phyloP scores from a whole-genome alignment of 768 basidiomycete species.

The Boletus patriciae region DNA sequence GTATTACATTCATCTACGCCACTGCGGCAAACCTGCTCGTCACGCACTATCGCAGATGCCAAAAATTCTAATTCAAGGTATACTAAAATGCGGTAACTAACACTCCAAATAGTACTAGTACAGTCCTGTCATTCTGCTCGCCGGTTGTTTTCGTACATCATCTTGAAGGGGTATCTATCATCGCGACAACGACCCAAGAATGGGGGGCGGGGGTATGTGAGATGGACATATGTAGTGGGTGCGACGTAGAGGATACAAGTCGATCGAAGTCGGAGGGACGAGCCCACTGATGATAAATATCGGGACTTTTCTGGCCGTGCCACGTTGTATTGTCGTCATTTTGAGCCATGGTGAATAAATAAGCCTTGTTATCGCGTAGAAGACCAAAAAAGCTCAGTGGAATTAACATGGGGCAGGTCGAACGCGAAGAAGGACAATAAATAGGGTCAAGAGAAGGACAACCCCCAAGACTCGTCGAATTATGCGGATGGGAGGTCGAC shows the following conservation, averaged over 20 bases:
- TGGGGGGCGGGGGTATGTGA: constrained; percentile 18
- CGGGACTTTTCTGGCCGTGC: constrained; percentile 19
- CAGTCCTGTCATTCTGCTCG: constrained; percentile 33
- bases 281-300: constrained; percentile 28
- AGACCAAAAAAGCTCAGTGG: constrained; percentile 15
- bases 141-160: constrained; percentile 29
- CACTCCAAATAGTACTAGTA: constrained; percentile 34
- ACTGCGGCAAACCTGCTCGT: neutral
- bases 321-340: constrained; percentile 28
- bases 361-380: constrained; percentile 24
- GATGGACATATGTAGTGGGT: constrained; percentile 20
- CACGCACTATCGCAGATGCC: constrained; percentile 8
- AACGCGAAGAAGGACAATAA: constrained; percentile 31
- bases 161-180: constrained; percentile 34
- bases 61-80: constrained; percentile 40
- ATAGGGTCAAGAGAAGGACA: constrained; percentile 25
- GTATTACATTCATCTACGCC: constrained; percentile 13
- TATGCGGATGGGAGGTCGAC: constrained; percentile 24
- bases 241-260: constrained; percentile 33
- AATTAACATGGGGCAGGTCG: constrained; percentile 5
- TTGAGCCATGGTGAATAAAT: constrained; percentile 34
- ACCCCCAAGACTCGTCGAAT: neutral
- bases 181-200: constrained; percentile 29
- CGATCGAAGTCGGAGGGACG: constrained; percentile 11
- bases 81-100: constrained; percentile 34